Evolutionary conservation across 208 protist species (phyloP), one percentile per base, ranked within the genome.

Genomic region (Acanthamoeba castellanii): DNA sequence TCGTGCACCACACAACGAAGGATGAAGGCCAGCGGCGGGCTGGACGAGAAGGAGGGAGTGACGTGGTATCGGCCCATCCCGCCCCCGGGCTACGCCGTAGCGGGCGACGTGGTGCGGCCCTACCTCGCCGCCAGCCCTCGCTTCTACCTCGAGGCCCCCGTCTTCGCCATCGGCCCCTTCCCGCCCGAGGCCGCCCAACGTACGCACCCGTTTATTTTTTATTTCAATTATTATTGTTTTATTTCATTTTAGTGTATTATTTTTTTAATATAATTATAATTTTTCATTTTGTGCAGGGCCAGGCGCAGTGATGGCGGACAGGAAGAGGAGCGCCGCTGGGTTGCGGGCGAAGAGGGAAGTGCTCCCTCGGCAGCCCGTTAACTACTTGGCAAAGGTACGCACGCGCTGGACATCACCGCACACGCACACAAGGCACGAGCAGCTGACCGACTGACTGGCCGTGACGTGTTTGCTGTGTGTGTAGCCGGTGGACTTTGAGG

Each of bases 401-500:
- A 25, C 72, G 32, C 16, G 22, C 37, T 9, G n/a, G 16, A 78
- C n/a, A 25, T 30, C 9, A 32, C 25, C 70, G 20, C 70, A 45
- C 70, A 14, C 70, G 30, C 70, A 22, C 4, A 11, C 34, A 68
- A 20, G 3, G 27, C 61, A 68, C 52, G 52, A 59, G 13, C 52
- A 59, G 20, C 20, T 16, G 52, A 59, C 13, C 32, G 66, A 74
- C 14, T n/a, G 18, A 74, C 66, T n/a, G 18, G n/a, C 66, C 45
- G 78, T 50, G 16, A 0, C 14, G n/a, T 34, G 20, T 84, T 27
- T 11, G 16, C 34, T 11, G 18, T 0, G 1, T 11, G 13, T 25
- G 47, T 42, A 85, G 78, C 78, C 78, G 78, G 78, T 85, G 78
- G 78, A 85, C 45, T 85, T 85, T 59, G 78, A 85, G 45, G 78